phyloP scores from a whole-genome alignment of 352 stramenopile species.

The Vaucheria bursata region DNA sequence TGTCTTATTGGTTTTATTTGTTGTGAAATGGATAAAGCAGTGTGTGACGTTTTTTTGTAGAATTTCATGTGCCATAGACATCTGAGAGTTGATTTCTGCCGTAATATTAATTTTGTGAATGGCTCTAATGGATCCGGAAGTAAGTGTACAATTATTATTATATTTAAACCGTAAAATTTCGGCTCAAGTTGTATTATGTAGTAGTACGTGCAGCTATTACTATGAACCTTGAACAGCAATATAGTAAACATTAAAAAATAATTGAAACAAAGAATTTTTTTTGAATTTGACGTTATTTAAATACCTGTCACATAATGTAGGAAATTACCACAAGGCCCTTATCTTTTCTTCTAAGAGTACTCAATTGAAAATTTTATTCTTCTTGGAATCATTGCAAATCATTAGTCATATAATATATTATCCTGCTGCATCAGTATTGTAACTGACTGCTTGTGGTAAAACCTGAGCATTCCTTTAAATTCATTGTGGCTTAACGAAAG shows the following conservation, averaged over 20 bases:
- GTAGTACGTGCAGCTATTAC: no score
- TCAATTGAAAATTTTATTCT: no score
- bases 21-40: not conserved
- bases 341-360: no score
- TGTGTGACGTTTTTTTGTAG: constrained; percentile 42
- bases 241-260: no score
- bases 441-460: not conserved
- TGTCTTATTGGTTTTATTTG: not conserved
- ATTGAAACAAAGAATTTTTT: no score
- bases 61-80: constrained; percentile 98
- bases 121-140: constrained; percentile 86
- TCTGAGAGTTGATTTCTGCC: constrained; percentile 68
- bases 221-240: no score
- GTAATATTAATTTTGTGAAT: constrained; percentile 77
- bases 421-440: not conserved
- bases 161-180: no score
- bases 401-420: not conserved
- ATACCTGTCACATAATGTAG: no score
- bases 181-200: no score
- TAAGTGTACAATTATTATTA: constrained; percentile 46
- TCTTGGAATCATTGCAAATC: no score
- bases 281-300: no score
- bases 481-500: not conserved
- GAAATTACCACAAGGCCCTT: no score
- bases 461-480: not conserved